These are phyloP conservation scores for Epichloe sibirici DNA, from an alignment of 2,329 filamentous ascomycete genomes.

Conservation along the genomic window DNA sequence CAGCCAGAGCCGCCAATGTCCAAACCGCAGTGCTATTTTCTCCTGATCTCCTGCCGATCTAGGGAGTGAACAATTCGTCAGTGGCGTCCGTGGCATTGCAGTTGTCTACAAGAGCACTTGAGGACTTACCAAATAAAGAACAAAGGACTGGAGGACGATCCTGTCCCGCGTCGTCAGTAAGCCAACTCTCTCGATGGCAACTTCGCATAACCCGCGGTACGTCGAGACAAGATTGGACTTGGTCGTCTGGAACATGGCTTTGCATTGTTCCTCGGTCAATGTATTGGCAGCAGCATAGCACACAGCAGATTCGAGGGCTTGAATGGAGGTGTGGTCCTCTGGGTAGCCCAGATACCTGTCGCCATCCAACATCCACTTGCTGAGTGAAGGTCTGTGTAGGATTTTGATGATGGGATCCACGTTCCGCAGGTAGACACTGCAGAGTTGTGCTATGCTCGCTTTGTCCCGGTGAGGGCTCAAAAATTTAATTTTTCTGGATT, in stretches of 20 bases:
- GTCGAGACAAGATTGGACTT: conserved; percentile 8
- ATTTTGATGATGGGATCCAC: conserved; percentile 10
- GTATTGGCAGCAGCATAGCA: conserved; percentile 13
- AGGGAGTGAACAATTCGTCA: not conserved
- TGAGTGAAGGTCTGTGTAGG: conserved; percentile 8
- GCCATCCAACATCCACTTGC: conserved; percentile 10
- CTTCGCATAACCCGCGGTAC: conserved; percentile 6
- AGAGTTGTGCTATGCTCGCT: not conserved
- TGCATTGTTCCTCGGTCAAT: conserved; percentile 14
- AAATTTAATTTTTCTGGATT: not conserved
- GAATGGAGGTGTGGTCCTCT: conserved; percentile 2
- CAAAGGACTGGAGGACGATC: conserved; percentile 17
- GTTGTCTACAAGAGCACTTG: not conserved
- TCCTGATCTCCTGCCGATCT: conserved; percentile 6
- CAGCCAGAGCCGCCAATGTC: conserved; percentile 6
- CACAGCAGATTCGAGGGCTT: conserved; percentile 11
- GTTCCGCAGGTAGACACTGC: conserved; percentile 5
- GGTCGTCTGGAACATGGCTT: conserved; percentile 6
- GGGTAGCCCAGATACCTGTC: conserved; percentile 15
- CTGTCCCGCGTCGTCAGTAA: conserved; percentile 15
- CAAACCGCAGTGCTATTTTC: conserved; percentile 5
- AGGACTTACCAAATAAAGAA: conserved; percentile 13
- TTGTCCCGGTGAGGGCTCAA: not conserved
- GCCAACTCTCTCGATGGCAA: conserved; percentile 11
- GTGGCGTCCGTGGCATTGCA: not conserved